phyloP scores from a whole-genome alignment of 1,284 basidiomycete genomes.

The Moesziomyces sp. region DNA sequence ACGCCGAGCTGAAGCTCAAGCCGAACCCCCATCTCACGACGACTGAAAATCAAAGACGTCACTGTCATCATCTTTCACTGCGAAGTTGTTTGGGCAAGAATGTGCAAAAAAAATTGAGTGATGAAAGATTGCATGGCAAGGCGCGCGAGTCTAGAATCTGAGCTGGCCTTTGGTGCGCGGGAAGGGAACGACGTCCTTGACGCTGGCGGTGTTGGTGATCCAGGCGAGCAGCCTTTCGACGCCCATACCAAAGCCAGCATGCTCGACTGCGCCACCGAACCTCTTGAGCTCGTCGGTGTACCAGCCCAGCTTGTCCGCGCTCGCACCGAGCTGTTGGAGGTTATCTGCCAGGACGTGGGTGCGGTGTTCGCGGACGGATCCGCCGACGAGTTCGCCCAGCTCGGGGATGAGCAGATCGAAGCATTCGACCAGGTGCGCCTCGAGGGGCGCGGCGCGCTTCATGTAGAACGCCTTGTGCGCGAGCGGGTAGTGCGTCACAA shows the following conservation, averaged over 20 bases:
- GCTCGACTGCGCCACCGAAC: conserved; percentile 54
- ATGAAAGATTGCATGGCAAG: no score
- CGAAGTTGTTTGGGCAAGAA: no score
- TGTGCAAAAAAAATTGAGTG: no score
- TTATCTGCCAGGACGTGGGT: conserved; percentile 65
- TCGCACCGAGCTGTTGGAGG: conserved; percentile 15
- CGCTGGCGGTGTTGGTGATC: conserved; percentile 58
- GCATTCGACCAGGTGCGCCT: conserved; percentile 76
- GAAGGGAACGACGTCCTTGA: conserved; percentile 62
- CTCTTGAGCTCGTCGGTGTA: conserved; percentile 58
- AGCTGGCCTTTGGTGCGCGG: conserved; percentile 53
- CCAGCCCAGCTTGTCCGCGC: conserved; percentile 41
- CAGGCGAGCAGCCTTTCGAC: conserved; percentile 62
- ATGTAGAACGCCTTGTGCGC: conserved; percentile 95
- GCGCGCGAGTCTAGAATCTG: conserved; percentile 31
- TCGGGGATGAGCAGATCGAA: conserved; percentile 92
- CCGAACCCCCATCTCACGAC: not conserved
- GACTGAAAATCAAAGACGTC: not conserved
- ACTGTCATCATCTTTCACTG: no score
- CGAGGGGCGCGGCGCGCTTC: conserved; percentile 72
- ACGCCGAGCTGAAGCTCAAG: conserved; percentile 2
- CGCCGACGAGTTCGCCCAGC: conserved; percentile 90
- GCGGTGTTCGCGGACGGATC: conserved; percentile 88
- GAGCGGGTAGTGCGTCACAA: conserved; percentile 89
- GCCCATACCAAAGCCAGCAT: conserved; percentile 65